Evolutionary conservation across 2,329 filamentous ascomycete genomes (phyloP).

Genomic region (Chlorencoelia australis): DNA sequence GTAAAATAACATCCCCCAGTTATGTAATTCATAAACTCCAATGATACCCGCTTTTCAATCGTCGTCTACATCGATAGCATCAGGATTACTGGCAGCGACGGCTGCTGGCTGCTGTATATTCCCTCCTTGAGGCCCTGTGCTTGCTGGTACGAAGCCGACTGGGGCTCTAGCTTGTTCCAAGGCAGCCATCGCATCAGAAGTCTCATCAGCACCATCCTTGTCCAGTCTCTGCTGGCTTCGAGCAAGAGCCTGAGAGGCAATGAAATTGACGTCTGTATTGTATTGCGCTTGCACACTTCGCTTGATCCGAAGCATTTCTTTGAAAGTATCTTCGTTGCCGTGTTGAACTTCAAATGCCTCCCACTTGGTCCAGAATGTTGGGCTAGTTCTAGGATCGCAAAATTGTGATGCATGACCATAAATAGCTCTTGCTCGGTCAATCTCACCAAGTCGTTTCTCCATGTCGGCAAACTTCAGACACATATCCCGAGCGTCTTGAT

Average conservation of each 20-base stretch:
- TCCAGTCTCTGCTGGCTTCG: constrained; percentile 55
- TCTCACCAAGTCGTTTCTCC: constrained; percentile 84
- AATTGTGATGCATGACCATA: constrained; percentile 97
- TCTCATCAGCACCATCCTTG: constrained; percentile 32
- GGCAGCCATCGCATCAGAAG: constrained; percentile 77
- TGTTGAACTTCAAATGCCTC: constrained; percentile 95
- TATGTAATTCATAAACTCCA: constrained; percentile 1
- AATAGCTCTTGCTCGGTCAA: constrained; percentile 89
- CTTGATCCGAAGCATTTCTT: constrained; percentile 98
- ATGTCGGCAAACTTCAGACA: constrained; percentile 98
- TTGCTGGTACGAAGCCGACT: constrained; percentile 83
- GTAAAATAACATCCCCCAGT: constrained; percentile 6
- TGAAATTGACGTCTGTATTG: constrained; percentile 98
- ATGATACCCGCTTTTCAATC: constrained; percentile 11
- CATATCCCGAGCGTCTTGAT: constrained; percentile 91
- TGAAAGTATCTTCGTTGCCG: constrained; percentile 98
- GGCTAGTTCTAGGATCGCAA: constrained; percentile 85
- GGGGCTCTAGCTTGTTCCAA: constrained; percentile 86
- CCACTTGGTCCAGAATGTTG: constrained; percentile 93
- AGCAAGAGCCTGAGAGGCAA: constrained; percentile 88
- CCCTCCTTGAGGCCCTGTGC: constrained; percentile 58
- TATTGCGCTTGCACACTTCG: constrained; percentile 94
- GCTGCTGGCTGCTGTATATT: constrained; percentile 35
- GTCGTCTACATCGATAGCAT: constrained; percentile 61
- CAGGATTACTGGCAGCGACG: constrained; percentile 56